phyloP scores from a whole-genome alignment of 2,329 filamentous ascomycete species.

The Hypoxylon sp. region DNA sequence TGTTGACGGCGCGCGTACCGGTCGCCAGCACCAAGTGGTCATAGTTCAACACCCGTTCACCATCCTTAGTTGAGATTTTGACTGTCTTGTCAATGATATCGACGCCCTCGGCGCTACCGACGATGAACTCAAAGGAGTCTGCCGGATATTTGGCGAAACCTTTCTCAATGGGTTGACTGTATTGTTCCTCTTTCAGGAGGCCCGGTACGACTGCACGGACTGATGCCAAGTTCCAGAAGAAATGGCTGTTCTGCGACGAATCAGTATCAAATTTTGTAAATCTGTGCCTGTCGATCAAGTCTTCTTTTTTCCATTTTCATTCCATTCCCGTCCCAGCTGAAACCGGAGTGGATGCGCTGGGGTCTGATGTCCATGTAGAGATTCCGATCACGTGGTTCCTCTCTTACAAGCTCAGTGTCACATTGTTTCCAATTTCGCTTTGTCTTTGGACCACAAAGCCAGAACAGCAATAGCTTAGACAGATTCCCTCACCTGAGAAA shows the following conservation, averaged over 20 bases:
- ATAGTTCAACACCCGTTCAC: conserved; percentile 57
- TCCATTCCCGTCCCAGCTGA: conserved; percentile 17
- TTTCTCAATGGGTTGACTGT: conserved; percentile 62
- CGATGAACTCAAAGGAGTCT: conserved; percentile 63
- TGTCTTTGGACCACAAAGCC: background rate
- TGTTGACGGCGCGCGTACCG: conserved; percentile 59
- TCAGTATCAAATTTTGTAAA: conserved; percentile 25
- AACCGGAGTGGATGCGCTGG: conserved; percentile 24
- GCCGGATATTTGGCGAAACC: conserved; percentile 64
- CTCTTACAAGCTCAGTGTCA: conserved; percentile 4
- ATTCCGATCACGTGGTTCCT: conserved; percentile 17
- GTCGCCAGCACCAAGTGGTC: conserved; percentile 71
- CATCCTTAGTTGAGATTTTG: conserved; percentile 54
- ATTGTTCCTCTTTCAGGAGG: conserved; percentile 61
- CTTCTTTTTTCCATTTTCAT: background rate
- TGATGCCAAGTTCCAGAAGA: conserved; percentile 70
- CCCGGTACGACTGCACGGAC: conserved; percentile 67
- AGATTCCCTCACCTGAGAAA: conserved; percentile 63
- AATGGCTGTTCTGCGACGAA: conserved; percentile 63
- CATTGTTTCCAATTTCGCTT: conserved; percentile 9
- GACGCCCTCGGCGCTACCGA: conserved; percentile 61
- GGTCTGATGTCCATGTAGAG: conserved; percentile 8
- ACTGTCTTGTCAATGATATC: conserved; percentile 58
- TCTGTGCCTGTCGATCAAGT: background rate
- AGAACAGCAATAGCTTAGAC: background rate